Conservation (phyloP, 2,329 filamentous ascomycete species). For the Monosporascus ibericus region DNA sequence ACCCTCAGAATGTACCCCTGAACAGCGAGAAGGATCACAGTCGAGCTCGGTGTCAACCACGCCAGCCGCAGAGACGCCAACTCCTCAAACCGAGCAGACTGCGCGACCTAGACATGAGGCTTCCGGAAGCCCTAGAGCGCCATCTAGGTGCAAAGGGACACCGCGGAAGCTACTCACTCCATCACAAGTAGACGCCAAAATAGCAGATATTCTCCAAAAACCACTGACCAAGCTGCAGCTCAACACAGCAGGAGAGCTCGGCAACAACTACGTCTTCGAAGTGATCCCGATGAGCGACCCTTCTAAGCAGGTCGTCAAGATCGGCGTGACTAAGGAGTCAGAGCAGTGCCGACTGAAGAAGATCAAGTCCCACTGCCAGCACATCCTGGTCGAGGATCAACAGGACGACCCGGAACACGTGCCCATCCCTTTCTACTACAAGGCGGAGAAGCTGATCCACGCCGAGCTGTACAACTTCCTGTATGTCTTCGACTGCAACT, state of each 20-base stretch:
- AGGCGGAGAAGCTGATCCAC: constrained; percentile 5
- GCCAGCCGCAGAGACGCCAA: not conserved
- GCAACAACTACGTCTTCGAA: constrained; percentile 8
- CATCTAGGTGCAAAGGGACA: not conserved
- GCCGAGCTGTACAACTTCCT: constrained; percentile 1
- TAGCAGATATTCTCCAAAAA: not conserved
- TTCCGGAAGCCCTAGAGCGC: not conserved
- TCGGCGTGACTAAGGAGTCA: constrained; percentile 1
- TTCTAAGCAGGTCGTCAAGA: constrained; percentile 1
- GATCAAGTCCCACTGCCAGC: constrained; percentile 1
- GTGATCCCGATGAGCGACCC: not conserved
- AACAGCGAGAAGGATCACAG: not conserved
- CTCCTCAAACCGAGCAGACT: not conserved
- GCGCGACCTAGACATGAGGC: not conserved
- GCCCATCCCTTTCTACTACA: constrained; percentile 1
- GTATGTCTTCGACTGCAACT: constrained; percentile 1
- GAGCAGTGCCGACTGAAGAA: not conserved
- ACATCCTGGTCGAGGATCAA: not conserved
- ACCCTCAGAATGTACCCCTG: too few species aligned
- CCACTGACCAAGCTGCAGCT: not conserved
- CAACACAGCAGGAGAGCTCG: not conserved
- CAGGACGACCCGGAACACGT: constrained; percentile 6
- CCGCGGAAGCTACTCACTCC: not conserved
- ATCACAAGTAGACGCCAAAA: not conserved
- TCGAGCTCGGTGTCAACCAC: not conserved